These are phyloP conservation scores for Dryas integrifolia DNA, from an alignment of 331 rosid genomes.

Conservation along the genomic window DNA sequence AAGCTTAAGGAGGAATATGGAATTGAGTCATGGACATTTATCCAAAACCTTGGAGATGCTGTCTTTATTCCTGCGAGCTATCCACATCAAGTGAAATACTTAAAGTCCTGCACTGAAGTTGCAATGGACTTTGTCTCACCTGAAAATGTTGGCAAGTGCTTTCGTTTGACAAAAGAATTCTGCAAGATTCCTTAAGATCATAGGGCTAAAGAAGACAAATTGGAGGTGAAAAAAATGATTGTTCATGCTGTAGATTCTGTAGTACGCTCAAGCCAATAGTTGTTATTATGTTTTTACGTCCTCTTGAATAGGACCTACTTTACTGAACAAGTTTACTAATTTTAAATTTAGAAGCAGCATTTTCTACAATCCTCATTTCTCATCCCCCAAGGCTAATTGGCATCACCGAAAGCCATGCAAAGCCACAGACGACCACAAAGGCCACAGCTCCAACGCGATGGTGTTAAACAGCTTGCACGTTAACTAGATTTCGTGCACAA, in stretches of 20 bases:
- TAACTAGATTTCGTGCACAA: no score
- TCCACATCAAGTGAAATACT: neutral
- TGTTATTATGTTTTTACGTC: no score
- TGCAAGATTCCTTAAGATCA: neutral
- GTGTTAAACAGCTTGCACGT: no score
- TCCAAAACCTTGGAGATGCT: neutral
- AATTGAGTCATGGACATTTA: slow-evolving; percentile 1
- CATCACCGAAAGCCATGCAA: no score
- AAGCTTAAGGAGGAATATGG: slow-evolving; percentile 3
- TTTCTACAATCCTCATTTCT: no score
- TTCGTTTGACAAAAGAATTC: neutral
- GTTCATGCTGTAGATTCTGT: neutral
- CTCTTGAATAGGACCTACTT: no score
- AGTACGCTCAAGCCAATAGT: no score
- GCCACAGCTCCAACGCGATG: no score
- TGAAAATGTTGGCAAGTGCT: neutral
- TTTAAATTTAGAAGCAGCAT: no score
- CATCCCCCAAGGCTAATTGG: no score
- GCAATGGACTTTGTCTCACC: neutral
- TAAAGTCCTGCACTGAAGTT: neutral
- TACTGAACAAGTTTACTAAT: no score
- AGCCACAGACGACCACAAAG: no score
- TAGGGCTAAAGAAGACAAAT: neutral
- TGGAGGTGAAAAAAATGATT: slow-evolving; percentile 5
- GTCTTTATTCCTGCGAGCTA: neutral